These are phyloP conservation scores for Trichoderma sp. DNA, from an alignment of 2,329 filamentous ascomycete species.

Conservation along the genomic window DNA sequence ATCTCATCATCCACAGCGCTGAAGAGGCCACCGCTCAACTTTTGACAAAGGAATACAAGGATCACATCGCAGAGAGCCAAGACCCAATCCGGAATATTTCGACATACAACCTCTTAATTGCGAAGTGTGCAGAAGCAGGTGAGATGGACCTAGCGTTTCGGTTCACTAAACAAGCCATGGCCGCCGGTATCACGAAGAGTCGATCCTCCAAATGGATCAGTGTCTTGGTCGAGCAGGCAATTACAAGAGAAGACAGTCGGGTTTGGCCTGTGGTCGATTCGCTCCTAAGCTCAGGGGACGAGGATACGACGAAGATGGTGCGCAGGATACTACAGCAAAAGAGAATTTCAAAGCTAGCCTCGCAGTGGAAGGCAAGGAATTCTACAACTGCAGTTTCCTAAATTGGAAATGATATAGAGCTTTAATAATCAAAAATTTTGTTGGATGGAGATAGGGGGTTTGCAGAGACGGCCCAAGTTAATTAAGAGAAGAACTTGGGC, in stretches of 20 bases:
- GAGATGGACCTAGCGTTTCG: constrained; percentile 44
- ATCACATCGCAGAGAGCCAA: constrained; percentile 30
- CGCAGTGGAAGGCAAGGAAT: constrained; percentile 23
- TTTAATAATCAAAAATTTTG: neutral
- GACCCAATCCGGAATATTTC: constrained; percentile 28
- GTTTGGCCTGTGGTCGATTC: constrained; percentile 43
- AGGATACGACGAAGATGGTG: constrained; percentile 33
- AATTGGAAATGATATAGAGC: neutral
- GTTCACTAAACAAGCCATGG: constrained; percentile 35
- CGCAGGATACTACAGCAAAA: constrained; percentile 36
- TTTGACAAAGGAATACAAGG: constrained; percentile 40
- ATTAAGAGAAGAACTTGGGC: neutral
- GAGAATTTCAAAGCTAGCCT: constrained; percentile 33
- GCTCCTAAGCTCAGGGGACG: constrained; percentile 33
- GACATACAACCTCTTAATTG: constrained; percentile 38
- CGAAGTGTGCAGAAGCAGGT: constrained; percentile 36
- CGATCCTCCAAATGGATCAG: constrained; percentile 35
- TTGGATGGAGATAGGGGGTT: neutral
- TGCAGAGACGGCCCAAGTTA: neutral
- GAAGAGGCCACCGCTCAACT: constrained; percentile 34
- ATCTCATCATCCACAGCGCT: constrained; percentile 39
- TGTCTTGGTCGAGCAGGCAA: constrained; percentile 37
- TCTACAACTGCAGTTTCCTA: neutral
- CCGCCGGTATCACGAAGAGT: constrained; percentile 22
- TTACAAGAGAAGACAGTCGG: constrained; percentile 38